Evolutionary conservation across 2,329 filamentous ascomycete species (phyloP).

Genomic region (Ascochyta fabae): DNA sequence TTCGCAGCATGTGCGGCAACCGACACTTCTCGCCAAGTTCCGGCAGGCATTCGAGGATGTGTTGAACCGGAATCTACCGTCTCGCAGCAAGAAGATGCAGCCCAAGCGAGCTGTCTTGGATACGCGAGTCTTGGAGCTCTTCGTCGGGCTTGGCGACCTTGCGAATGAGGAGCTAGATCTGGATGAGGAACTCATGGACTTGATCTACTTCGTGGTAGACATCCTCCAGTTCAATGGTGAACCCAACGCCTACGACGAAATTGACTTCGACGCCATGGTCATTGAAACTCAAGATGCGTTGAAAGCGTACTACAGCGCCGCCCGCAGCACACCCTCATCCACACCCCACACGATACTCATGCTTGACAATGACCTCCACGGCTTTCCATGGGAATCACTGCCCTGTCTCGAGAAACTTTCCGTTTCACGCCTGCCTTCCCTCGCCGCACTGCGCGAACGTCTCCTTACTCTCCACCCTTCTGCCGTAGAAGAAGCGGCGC

Average conservation of each 20-base stretch:
- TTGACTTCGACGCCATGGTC: conserved; percentile 92
- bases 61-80: conserved; percentile 84
- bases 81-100: conserved; percentile 68
- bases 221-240: conserved; percentile 97
- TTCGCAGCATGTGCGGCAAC: conserved; percentile 70
- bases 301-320: conserved; percentile 72
- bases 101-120: conserved; percentile 62
- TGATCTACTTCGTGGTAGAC: conserved; percentile 95
- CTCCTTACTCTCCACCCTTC: conserved; percentile 63
- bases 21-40: conserved; percentile 74
- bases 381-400: conserved; percentile 95
- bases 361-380: conserved; percentile 87
- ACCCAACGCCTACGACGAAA: conserved; percentile 94
- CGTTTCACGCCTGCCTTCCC: conserved; percentile 85
- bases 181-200: conserved; percentile 87
- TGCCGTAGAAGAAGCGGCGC: conserved; percentile 16
- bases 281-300: conserved; percentile 87
- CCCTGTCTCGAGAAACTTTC: conserved; percentile 81
- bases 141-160: conserved; percentile 82
- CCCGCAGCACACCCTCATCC: conserved; percentile 45
- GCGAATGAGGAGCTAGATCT: conserved; percentile 72
- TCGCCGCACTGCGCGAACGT: conserved; percentile 79
- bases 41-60: conserved; percentile 78
- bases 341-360: conserved; percentile 81
- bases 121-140: conserved; percentile 79